Evolutionary conservation across 2,329 filamentous ascomycete species (phyloP), one percentile per base, ranked within the genome.

Genomic region (Annulohypoxylon truncatum): DNA sequence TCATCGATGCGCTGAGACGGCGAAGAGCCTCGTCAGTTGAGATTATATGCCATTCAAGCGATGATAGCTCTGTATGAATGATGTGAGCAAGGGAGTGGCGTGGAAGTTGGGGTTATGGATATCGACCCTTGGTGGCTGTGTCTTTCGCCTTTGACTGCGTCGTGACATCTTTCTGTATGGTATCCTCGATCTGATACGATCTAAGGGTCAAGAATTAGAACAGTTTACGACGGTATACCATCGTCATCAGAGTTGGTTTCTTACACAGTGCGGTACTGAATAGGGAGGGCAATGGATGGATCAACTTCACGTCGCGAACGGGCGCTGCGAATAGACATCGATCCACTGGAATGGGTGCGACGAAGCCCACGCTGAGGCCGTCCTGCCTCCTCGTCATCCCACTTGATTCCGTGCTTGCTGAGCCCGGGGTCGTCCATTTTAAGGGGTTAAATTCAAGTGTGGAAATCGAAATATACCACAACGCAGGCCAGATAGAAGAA

Each of bases 11-110:
- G 1, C 83, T 82, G 31, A 92, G 83, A 24, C 89, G 85, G 26
- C 82, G 81, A 62, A 85, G 82, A n/a, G 92, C 79, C 61, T 91
- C 87, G 5, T 86, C 80, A 10, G 83, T 73, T 0, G 86, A 76
- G 9, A 91, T 79, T 0, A 80, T 87, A 76, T 93, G 91, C 89
- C 90, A 92, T 72, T 92, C 88, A 52, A 92, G 82, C 62, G 84
- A 82, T 53, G 84, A 85, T 57, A 90, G 83, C 67, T 89, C 87
- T 89, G 54, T 33, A 38, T 29, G 31, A 42, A 8, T 20, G 13
- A 46, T 50, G 56, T 78, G 40, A 76, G 67, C 18, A 29, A 59
- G 50, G n/a, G 20, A 18, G 12, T 20, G 8, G 6, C 26, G 33
- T 10, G 28, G 0, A 35, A 40, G 24, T 26, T 33, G 24, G 52